phyloP scores from a whole-genome alignment of 495 filamentous ascomycete species.

The Xylaria acuta region DNA sequence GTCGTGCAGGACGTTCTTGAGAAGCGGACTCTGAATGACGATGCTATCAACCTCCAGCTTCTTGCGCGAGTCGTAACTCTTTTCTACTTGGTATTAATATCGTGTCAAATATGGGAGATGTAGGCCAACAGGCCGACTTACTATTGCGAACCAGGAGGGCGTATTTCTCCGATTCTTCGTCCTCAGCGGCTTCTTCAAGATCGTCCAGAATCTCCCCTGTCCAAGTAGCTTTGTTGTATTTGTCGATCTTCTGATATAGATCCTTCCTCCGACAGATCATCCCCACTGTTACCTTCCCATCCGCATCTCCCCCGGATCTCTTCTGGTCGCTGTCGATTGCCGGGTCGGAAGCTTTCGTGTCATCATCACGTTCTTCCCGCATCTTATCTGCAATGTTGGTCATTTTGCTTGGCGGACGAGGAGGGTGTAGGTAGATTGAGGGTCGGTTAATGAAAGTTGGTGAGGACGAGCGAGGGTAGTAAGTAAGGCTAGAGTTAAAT shows the following conservation, averaged over 20 bases:
- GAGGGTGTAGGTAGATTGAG: neutral
- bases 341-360: neutral
- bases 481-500: neutral
- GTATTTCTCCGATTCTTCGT: neutral
- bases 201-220: neutral
- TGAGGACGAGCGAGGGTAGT: neutral
- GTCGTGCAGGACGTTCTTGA: slow-evolving; percentile 60
- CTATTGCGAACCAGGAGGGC: slow-evolving; percentile 9
- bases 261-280: slow-evolving; percentile 7
- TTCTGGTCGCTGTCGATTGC: neutral
- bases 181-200: slow-evolving; percentile 6
- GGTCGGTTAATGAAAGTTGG: neutral
- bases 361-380: neutral
- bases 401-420: neutral
- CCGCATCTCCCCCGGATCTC: neutral
- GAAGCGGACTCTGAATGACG: slow-evolving; percentile 65
- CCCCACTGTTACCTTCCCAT: neutral
- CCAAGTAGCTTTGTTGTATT: slow-evolving; percentile 7
- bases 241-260: neutral
- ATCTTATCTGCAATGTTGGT: neutral
- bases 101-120: neutral
- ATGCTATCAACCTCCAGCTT: slow-evolving; percentile 67
- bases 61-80: slow-evolving; percentile 57
- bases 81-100: slow-evolving; percentile 46
- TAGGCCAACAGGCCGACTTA: neutral